These are phyloP conservation scores for Exophiala sp. DNA, from an alignment of 2,329 filamentous ascomycete genomes.

Conservation along the genomic window DNA sequence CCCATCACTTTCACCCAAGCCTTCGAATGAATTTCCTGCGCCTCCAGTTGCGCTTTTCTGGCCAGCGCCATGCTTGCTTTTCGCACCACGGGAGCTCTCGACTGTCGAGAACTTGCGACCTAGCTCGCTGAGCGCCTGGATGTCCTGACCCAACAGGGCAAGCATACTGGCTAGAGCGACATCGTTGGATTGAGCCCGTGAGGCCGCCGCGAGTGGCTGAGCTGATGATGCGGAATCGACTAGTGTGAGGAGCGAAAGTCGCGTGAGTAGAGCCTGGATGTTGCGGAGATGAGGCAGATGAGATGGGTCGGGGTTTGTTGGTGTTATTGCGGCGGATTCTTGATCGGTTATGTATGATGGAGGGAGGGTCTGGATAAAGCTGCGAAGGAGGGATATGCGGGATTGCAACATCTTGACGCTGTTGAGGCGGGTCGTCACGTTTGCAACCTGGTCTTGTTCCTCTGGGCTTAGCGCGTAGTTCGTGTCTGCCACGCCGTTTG, in stretches of 20 bases:
- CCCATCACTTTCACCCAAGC: constrained; percentile 21
- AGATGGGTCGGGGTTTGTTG: constrained; percentile 32
- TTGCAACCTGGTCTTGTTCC: constrained; percentile 63
- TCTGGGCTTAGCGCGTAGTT: constrained; percentile 49
- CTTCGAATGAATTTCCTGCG: constrained; percentile 10
- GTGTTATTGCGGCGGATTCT: constrained; percentile 33
- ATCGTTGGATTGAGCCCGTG: constrained; percentile 76
- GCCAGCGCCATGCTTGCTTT: constrained; percentile 5
- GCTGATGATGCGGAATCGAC: constrained; percentile 50
- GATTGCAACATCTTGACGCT: constrained; percentile 89
- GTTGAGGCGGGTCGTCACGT: constrained; percentile 81
- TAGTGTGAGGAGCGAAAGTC: constrained; percentile 77
- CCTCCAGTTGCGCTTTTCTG: not conserved
- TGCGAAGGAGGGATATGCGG: constrained; percentile 66
- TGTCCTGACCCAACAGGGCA: constrained; percentile 68
- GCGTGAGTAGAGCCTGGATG: constrained; percentile 79
- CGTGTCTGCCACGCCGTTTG: constrained; percentile 8
- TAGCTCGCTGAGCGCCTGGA: constrained; percentile 67
- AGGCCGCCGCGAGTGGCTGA: constrained; percentile 63
- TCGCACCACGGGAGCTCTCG: constrained; percentile 37
- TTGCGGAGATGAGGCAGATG: constrained; percentile 76
- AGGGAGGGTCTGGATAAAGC: constrained; percentile 73
- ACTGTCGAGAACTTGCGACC: constrained; percentile 69
- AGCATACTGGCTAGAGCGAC: constrained; percentile 75
- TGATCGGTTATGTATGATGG: constrained; percentile 58